Evolutionary conservation across 192 early-diverging fungal genomes (phyloP).

Genomic region (Backusella morwellensis): DNA sequence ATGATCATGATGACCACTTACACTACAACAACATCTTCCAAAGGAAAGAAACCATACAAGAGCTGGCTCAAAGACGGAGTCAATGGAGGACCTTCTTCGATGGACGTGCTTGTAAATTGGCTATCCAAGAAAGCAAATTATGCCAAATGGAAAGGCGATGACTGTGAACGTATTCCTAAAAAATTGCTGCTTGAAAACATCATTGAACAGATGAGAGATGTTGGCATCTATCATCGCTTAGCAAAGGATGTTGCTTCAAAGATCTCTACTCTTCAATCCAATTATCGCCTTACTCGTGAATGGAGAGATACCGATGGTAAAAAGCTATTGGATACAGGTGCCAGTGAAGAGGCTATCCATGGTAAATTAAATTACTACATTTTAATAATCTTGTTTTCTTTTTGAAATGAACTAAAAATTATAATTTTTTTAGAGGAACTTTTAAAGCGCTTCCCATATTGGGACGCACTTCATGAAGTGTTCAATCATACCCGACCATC

Average conservation of each 20-base stretch:
- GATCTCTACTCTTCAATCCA: constrained; percentile 31
- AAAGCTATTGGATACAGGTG: constrained; percentile 20
- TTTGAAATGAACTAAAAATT: not conserved
- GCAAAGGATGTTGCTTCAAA: constrained; percentile 31
- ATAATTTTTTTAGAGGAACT: constrained; percentile 21
- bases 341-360: constrained; percentile 24
- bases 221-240: constrained; percentile 26
- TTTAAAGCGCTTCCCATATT: constrained; percentile 31
- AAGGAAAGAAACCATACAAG: constrained; percentile 33
- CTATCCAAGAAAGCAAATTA: constrained; percentile 28
- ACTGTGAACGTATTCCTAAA: constrained; percentile 29
- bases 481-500: constrained; percentile 18
- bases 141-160: constrained; percentile 33
- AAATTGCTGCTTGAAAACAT: constrained; percentile 27
- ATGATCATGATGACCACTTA: constrained; percentile 32
- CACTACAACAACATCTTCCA: constrained; percentile 13
- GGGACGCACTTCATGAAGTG: constrained; percentile 28
- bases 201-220: constrained; percentile 30
- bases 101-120: constrained; percentile 31
- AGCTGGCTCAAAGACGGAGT: constrained; percentile 34
- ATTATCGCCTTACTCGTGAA: constrained; percentile 31
- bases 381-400: not conserved
- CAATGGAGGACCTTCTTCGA: constrained; percentile 28
- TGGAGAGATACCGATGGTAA: constrained; percentile 33
- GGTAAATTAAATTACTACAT: constrained; percentile 13